A percentile compares a stretch with the other conserved stretches of the same genome.
Evolutionary conservation across 805 yeast genomes (phyloP).

Genomic region (Lipomyces sp.): DNA sequence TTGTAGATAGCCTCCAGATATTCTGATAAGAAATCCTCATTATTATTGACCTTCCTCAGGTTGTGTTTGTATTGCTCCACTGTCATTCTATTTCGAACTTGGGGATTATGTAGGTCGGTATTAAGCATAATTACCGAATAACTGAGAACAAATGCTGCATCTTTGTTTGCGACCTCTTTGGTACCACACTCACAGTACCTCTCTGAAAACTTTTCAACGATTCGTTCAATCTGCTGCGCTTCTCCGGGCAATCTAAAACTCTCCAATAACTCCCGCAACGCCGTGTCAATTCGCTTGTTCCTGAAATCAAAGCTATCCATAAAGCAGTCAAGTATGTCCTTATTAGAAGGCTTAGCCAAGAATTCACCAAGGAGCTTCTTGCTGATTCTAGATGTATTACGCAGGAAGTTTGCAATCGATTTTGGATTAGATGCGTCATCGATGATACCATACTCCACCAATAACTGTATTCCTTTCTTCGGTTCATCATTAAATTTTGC

Average conservation of each 20-base stretch:
- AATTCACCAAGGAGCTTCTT: constrained; percentile 87
- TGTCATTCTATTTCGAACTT: constrained; percentile 87
- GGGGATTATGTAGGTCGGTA: constrained; percentile 91
- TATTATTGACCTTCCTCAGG: constrained; percentile 74
- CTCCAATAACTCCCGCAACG: constrained; percentile 77
- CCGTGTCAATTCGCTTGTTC: constrained; percentile 88
- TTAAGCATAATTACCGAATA: constrained; percentile 91
- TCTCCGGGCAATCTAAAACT: constrained; percentile 95
- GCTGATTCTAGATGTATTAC: constrained; percentile 79
- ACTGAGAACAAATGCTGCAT: constrained; percentile 88
- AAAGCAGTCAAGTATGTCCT: constrained; percentile 63
- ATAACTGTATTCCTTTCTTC: constrained; percentile 67
- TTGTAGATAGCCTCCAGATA: constrained; percentile 78
- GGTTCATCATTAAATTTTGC: constrained; percentile 79
- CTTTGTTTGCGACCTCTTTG: constrained; percentile 74
- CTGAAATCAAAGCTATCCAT: constrained; percentile 74
- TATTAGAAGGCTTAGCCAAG: constrained; percentile 75
- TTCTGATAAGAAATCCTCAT: constrained; percentile 81
- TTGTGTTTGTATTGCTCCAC: constrained; percentile 79
- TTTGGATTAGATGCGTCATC: constrained; percentile 53
- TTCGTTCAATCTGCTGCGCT: constrained; percentile 92
- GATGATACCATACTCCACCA: constrained; percentile 71
- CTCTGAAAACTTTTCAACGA: constrained; percentile 83
- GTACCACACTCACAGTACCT: constrained; percentile 73
- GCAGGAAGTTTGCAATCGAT: constrained; percentile 76